These are phyloP conservation scores for Sicyos edulis DNA, from an alignment of 306 rosid species.

Conservation along the genomic window DNA sequence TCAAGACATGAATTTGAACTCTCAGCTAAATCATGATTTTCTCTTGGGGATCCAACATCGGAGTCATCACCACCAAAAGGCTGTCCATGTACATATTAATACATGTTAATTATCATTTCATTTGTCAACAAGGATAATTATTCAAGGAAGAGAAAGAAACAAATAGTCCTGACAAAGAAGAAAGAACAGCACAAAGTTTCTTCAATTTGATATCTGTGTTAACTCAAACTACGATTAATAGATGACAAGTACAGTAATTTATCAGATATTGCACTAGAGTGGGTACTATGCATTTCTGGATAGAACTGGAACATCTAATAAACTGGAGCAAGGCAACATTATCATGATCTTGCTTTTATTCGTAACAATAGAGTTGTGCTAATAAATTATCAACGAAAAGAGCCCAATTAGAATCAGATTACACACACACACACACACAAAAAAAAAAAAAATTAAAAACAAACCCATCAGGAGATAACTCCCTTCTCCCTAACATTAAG, in stretches of 20 bases:
- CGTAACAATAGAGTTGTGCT: neutral
- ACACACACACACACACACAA: too few species aligned
- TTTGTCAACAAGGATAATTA: neutral
- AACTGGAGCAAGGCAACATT: constrained; percentile 5
- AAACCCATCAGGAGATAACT: neutral
- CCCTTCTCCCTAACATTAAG: constrained; percentile 2
- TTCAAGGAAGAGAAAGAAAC: neutral
- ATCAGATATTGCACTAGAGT: neutral
- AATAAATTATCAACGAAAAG: neutral
- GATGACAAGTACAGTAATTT: neutral
- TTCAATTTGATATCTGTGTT: neutral
- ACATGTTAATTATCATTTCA: constrained; percentile 7
- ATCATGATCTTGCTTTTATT: constrained; percentile 1
- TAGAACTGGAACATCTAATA: constrained; percentile 7
- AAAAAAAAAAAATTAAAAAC: neutral
- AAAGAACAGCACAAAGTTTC: constrained; percentile 8
- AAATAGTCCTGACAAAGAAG: neutral
- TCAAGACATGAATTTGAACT: constrained; percentile 42
- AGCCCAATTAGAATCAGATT: neutral
- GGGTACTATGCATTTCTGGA: neutral
- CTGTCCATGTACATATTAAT: constrained; percentile 37
- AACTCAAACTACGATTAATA: neutral
- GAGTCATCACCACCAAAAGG: constrained; percentile 72
- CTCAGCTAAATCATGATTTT: constrained; percentile 52
- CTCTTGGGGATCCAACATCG: constrained; percentile 71